Evolutionary conservation across 2,329 filamentous ascomycete genomes (phyloP).

Genomic region (Pyrenophora tritici-repentis): DNA sequence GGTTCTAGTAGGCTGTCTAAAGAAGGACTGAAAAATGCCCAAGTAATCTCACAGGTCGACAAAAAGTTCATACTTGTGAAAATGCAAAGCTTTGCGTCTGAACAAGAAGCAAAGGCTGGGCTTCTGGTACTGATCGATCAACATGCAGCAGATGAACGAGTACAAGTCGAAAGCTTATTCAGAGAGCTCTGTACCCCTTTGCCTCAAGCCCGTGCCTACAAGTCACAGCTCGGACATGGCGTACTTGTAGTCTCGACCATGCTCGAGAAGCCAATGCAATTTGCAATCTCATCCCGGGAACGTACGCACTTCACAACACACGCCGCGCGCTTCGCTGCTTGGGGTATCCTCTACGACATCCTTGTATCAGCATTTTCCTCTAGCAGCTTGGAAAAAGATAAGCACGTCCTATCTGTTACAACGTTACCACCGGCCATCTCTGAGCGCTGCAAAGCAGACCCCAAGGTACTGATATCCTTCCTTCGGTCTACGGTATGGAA

Average conservation of each 20-base stretch:
- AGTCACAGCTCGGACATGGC: slow-evolving; percentile 39
- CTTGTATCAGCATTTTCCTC: slow-evolving; percentile 1
- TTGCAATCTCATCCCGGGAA: slow-evolving; percentile 69
- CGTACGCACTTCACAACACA: slow-evolving; percentile 60
- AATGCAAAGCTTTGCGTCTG: slow-evolving; percentile 42
- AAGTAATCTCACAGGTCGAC: slow-evolving; percentile 82
- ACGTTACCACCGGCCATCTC: slow-evolving; percentile 72
- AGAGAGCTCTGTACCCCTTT: slow-evolving; percentile 55
- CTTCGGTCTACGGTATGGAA: slow-evolving; percentile 77
- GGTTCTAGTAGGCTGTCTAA: slow-evolving; percentile 61
- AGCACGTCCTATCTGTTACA: slow-evolving; percentile 54
- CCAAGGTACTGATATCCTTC: slow-evolving; percentile 72
- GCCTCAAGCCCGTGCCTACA: slow-evolving; percentile 17
- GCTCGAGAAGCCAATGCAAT: slow-evolving; percentile 61
- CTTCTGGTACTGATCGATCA: slow-evolving; percentile 83
- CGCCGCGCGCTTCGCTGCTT: slow-evolving; percentile 64
- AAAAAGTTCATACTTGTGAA: slow-evolving; percentile 83
- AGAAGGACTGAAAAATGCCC: slow-evolving; percentile 55
- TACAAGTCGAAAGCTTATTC: slow-evolving; percentile 76
- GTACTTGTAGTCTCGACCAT: slow-evolving; percentile 38
- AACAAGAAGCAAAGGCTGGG: slow-evolving; percentile 7
- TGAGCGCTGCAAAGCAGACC: slow-evolving; percentile 75
- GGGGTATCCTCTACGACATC: slow-evolving; percentile 74
- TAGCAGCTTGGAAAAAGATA: slow-evolving; percentile 8
- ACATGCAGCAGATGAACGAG: slow-evolving; percentile 90